Base-by-base conservation (phyloP, 2,329 filamentous ascomycete genomes). In the Xylaria arbuscula region DNA sequence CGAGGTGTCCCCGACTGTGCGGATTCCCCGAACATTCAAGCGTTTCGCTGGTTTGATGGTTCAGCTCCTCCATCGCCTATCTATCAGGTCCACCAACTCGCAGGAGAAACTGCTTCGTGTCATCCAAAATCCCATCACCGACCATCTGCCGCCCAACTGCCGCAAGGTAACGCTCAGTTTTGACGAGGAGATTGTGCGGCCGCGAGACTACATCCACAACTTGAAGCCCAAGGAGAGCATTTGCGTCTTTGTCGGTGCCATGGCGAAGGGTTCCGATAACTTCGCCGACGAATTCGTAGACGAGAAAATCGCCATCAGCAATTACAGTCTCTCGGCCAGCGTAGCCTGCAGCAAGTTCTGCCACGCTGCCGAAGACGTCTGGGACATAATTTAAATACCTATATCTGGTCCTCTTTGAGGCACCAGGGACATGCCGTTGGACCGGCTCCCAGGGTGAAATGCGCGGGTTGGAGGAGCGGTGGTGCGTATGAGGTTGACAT, bases 271-370 rank as follows among this genome's bases (percentile, higher is more conserved):
- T 19, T 88, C 90, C 63, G 96, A 99, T 80, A 95, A 93, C 81
- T 99, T 99, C 79, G 96, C 96, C 72, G 96, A 99, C 79, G 88
- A 89, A 48, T 93, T 92, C 82, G 97, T 98, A 77, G 95, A 98
- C 78, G 96, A 99, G 83, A 93, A 97, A 77, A 98, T 99, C 78
- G 93, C 92, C 76, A 98, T 99, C 83, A 98, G 95, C 86, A 97
- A 98, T 82, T 99, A 93, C 87, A 97, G 94, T 78, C 87, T 99
- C 71, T 97, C 93, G 78, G 96, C 96, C 70, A 98, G 95, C 84
- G 96, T 99, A 70, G 95, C 96, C 51, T 99, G 96, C 87, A 98
- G 95, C 89, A 99, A 98, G 82, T 98, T 99, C 86, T 98, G 96
- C 82, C 96, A 99, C 82, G 96, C 95, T 48, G 95, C 94, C 51